phyloP scores from a whole-genome alignment of 805 yeast species.

The Kodamaea nitidulidarum region DNA sequence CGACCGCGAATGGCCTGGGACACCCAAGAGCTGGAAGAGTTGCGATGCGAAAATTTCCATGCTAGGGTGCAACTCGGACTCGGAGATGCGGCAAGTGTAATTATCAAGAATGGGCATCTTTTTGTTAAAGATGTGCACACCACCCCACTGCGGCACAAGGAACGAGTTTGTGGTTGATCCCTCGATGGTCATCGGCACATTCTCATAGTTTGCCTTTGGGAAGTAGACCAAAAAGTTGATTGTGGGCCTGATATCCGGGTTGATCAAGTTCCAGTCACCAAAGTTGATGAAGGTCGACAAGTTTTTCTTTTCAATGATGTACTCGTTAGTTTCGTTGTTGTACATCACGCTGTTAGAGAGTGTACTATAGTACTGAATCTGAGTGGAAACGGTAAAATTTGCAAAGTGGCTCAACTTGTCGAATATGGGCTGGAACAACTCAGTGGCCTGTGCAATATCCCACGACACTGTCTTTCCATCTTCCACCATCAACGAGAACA shows the following conservation, averaged over 20 bases:
- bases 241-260: conserved; percentile 56
- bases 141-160: conserved; percentile 89
- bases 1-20: conserved; percentile 54
- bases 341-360: conserved; percentile 25
- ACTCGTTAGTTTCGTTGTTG: conserved; percentile 21
- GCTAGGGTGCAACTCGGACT: conserved; percentile 48
- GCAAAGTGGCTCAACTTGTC: conserved; percentile 50
- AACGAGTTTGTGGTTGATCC: conserved; percentile 54
- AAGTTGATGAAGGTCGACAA: conserved; percentile 76
- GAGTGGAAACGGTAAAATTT: conserved; percentile 74
- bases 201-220: conserved; percentile 44
- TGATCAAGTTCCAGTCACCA: conserved; percentile 76
- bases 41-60: conserved; percentile 73
- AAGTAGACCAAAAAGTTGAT: conserved; percentile 68
- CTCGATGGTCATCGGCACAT: conserved; percentile 47
- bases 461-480: conserved; percentile 64
- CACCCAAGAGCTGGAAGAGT: conserved; percentile 67
- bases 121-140: conserved; percentile 53
- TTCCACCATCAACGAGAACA: conserved; percentile 70
- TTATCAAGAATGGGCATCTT: conserved; percentile 19
- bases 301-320: conserved; percentile 45
- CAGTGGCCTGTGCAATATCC: conserved; percentile 60
- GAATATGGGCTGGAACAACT: conserved; percentile 55
- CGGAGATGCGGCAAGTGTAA: conserved; percentile 24
- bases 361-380: conserved; percentile 64